These are phyloP conservation scores for Tulasnella sp. DNA, from an alignment of 768 basidiomycete genomes.

Conservation along the genomic window DNA sequence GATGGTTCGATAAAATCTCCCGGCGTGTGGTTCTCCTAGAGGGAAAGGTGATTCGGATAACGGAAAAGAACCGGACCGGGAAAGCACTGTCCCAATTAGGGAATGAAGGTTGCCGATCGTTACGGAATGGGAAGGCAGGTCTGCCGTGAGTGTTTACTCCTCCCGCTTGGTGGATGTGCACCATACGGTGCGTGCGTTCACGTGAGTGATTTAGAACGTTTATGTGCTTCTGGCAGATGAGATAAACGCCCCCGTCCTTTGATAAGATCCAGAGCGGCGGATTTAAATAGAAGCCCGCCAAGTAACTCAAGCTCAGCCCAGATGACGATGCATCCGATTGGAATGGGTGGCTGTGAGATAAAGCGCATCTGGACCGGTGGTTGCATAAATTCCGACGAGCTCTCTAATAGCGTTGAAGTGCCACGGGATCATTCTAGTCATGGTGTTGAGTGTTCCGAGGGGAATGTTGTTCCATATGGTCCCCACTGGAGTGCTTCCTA, in stretches of 20 bases:
- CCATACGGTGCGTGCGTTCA: conserved; percentile 4
- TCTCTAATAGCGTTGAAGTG: neutral
- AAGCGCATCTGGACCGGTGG: neutral
- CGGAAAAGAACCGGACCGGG: conserved; percentile 1
- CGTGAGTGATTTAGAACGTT: conserved; percentile 16
- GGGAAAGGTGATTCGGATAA: neutral
- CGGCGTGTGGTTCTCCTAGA: neutral
- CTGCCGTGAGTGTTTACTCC: neutral
- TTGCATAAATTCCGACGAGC: neutral
- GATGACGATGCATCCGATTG: neutral
- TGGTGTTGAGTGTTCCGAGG: neutral
- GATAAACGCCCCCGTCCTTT: neutral
- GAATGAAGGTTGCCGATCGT: neutral
- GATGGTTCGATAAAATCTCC: no score
- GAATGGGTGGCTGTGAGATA: neutral
- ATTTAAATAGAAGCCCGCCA: conserved; percentile 15
- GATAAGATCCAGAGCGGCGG: neutral
- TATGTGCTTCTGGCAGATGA: neutral
- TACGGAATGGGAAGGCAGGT: neutral
- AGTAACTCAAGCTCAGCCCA: conserved; percentile 7
- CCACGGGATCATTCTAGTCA: neutral
- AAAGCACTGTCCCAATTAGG: neutral
- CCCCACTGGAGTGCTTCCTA: neutral
- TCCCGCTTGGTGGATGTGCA: neutral
- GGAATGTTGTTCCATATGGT: neutral